These are phyloP conservation scores for Ramaria sp. DNA, from an alignment of 768 basidiomycete species.

Conservation along the genomic window DNA sequence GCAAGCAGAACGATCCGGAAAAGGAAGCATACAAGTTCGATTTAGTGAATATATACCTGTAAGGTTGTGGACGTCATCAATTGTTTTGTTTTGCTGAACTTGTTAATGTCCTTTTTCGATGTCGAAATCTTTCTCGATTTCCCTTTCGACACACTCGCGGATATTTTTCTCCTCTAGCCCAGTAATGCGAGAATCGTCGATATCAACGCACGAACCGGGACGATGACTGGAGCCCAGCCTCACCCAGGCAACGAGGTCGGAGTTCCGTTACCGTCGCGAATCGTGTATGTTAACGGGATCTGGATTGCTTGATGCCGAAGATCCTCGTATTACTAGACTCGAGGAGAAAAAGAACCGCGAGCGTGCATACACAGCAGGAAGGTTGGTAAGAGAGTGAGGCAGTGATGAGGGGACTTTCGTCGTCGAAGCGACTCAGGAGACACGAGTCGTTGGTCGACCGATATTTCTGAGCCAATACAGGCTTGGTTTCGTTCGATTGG, in stretches of 20 bases:
- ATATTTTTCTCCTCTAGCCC: slow-evolving; percentile 38
- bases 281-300: too few relatives aligned
- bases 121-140: slow-evolving; percentile 45
- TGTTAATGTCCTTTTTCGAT: slow-evolving; percentile 49
- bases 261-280: too few relatives aligned
- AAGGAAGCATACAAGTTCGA: slow-evolving; percentile 53
- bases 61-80: slow-evolving; percentile 49
- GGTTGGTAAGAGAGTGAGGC: neutral
- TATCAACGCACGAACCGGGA: slow-evolving; percentile 43
- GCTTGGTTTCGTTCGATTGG: neutral
- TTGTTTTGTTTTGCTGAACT: slow-evolving; percentile 51
- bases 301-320: too few relatives aligned
- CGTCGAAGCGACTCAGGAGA: neutral
- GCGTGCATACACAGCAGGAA: neutral
- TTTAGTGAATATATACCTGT: slow-evolving; percentile 54
- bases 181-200: slow-evolving; percentile 63
- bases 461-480: neutral
- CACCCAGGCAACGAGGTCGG: neutral
- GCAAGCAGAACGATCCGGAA: neutral
- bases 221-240: slow-evolving; percentile 14
- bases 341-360: too few relatives aligned
- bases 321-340: too few relatives aligned
- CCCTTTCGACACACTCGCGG: slow-evolving; percentile 49
- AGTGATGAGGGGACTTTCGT: neutral
- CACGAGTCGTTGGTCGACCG: neutral